Conservation (phyloP, 1,284 basidiomycete species). For the Puccinia coronata region DNA sequence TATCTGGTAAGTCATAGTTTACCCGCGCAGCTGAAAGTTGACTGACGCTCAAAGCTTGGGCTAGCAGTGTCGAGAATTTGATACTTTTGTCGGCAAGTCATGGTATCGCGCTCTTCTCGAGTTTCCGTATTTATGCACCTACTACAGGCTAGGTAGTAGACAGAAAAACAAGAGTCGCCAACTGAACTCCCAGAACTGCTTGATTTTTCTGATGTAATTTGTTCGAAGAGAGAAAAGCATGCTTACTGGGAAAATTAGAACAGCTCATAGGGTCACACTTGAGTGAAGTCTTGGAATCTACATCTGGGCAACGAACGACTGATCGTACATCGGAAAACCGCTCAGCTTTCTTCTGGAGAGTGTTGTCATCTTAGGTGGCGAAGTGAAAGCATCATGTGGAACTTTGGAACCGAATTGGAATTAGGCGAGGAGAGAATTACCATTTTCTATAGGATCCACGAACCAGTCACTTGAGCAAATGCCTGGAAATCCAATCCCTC, state of each 20-base stretch:
- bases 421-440: neutral
- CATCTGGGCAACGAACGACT: constrained; percentile 25
- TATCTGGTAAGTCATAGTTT: neutral
- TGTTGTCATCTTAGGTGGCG: neutral
- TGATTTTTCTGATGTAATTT: neutral
- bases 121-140: constrained; percentile 2
- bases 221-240: no score
- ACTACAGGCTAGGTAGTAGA: neutral
- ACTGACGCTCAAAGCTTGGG: neutral
- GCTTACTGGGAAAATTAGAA: constrained; percentile 13
- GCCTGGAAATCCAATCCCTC: constrained; percentile 9
- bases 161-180: neutral
- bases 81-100: constrained; percentile 9
- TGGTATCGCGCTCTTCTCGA: neutral
- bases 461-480: constrained; percentile 18
- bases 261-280: constrained; percentile 13
- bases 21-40: neutral
- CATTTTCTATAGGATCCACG: neutral
- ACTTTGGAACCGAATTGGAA: neutral
- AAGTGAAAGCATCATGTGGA: neutral
- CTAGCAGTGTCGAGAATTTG: constrained; percentile 1
- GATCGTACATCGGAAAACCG: neutral
- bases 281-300: neutral
- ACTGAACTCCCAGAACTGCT: neutral
- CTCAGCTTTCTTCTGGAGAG: neutral